Evolutionary conservation across 257 asterid species (phyloP).

Genomic region (Oldenlandia corymbosa): DNA sequence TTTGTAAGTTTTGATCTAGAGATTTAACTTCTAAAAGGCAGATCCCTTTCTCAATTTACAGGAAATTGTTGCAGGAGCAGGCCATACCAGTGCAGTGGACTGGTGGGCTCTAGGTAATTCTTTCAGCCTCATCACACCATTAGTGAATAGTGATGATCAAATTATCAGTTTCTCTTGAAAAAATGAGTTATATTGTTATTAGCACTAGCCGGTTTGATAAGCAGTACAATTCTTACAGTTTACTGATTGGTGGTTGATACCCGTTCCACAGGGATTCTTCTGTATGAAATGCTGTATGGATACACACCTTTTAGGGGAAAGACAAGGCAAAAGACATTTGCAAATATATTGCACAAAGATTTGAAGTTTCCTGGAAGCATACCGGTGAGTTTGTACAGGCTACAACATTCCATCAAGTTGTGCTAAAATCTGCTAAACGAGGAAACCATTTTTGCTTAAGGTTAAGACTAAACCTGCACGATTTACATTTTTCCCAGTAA

Average conservation of each 20-base stretch:
- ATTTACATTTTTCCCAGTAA: background rate
- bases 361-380: slow-evolving; percentile 78
- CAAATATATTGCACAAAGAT: slow-evolving; percentile 85
- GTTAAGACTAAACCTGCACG: background rate
- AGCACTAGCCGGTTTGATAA: too few relatives aligned
- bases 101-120: slow-evolving; percentile 99
- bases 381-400: slow-evolving; percentile 39
- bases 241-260: slow-evolving; percentile 4
- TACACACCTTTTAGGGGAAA: slow-evolving; percentile 96
- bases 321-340: slow-evolving; percentile 94
- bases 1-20: background rate
- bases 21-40: background rate
- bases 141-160: too few relatives aligned
- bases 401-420: background rate
- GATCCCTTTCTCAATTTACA: slow-evolving; percentile 22
- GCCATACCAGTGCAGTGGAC: slow-evolving; percentile 96
- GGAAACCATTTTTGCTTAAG: background rate
- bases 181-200: background rate
- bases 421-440: background rate
- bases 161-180: background rate
- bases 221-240: background rate
- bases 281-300: slow-evolving; percentile 92
- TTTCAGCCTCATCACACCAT: slow-evolving; percentile 1
- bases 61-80: slow-evolving; percentile 96
- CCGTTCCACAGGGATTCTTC: slow-evolving; percentile 60